Evolutionary conservation across 164 flowering plant genomes (phyloP).

Genomic region (Tetrastigma voinierianum): DNA sequence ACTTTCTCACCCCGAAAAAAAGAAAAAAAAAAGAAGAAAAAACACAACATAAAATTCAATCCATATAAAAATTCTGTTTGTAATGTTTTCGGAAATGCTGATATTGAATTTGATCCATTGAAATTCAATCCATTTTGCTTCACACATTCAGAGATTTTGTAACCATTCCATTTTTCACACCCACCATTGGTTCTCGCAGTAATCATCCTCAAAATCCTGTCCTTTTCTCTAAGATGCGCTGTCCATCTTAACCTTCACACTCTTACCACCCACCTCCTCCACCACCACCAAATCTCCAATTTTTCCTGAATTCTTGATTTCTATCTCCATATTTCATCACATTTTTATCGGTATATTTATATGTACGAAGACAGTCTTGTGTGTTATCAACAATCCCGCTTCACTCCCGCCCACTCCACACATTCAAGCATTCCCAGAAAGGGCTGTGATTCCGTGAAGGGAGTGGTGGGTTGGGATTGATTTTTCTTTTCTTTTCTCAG

Average conservation of each 20-base stretch:
- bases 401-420: constrained; percentile 8
- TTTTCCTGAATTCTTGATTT: neutral
- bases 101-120: constrained; percentile 45
- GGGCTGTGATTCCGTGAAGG: too few species aligned
- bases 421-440: too few species aligned
- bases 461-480: too few species aligned
- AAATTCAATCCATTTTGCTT: constrained; percentile 39
- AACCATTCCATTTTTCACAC: neutral
- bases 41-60: too few species aligned
- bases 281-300: constrained; percentile 24
- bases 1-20: neutral
- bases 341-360: neutral
- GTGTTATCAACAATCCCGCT: constrained; percentile 26
- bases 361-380: constrained; percentile 1
- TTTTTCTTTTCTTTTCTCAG: too few species aligned
- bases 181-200: neutral
- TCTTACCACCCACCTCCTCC: constrained; percentile 20
- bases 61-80: too few species aligned
- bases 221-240: constrained; percentile 30
- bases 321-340: neutral
- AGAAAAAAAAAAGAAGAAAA: too few species aligned
- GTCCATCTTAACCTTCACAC: constrained; percentile 20
- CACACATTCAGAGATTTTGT: constrained; percentile 26
- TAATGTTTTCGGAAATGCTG: neutral
- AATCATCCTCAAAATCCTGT: constrained; percentile 14